Conservation (phyloP, 257 asterid genomes). For the Marsdenia floribunda region DNA sequence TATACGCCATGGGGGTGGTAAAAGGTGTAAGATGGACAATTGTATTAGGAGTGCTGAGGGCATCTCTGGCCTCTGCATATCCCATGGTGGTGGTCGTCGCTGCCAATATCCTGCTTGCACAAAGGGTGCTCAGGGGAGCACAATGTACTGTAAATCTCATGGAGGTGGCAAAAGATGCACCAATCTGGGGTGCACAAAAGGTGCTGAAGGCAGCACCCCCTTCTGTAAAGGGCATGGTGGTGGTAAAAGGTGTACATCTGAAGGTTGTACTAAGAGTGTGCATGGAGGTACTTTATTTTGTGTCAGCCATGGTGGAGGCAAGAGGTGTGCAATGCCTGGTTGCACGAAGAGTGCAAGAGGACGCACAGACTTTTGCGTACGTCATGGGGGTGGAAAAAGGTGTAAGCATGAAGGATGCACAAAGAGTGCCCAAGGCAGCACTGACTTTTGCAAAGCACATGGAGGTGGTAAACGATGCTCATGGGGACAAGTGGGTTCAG, state of each 20-base stretch:
- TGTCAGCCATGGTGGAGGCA: constrained; percentile 60
- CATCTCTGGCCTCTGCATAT: constrained; percentile 54
- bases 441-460: constrained; percentile 56
- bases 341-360: constrained; percentile 65
- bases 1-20: constrained; percentile 69
- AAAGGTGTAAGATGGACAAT: constrained; percentile 50
- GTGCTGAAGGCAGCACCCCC: constrained; percentile 63
- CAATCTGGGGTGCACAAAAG: constrained; percentile 51
- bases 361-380: constrained; percentile 49
- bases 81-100: constrained; percentile 63
- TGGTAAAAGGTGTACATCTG: constrained; percentile 54
- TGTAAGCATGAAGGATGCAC: constrained; percentile 47
- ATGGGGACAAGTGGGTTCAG: constrained; percentile 42
- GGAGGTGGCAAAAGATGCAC: constrained; percentile 67
- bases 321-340: constrained; percentile 44
- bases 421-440: constrained; percentile 66
- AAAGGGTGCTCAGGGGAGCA: constrained; percentile 66
- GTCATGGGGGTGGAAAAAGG: constrained; percentile 77
- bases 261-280: constrained; percentile 55
- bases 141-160: constrained; percentile 55
- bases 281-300: constrained; percentile 63
- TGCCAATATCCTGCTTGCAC: constrained; percentile 49
- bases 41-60: constrained; percentile 60
- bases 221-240: constrained; percentile 66
- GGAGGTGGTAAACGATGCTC: constrained; percentile 64